phyloP scores from a whole-genome alignment of 2,329 filamentous ascomycete genomes.

The Colletotrichum australisinense region DNA sequence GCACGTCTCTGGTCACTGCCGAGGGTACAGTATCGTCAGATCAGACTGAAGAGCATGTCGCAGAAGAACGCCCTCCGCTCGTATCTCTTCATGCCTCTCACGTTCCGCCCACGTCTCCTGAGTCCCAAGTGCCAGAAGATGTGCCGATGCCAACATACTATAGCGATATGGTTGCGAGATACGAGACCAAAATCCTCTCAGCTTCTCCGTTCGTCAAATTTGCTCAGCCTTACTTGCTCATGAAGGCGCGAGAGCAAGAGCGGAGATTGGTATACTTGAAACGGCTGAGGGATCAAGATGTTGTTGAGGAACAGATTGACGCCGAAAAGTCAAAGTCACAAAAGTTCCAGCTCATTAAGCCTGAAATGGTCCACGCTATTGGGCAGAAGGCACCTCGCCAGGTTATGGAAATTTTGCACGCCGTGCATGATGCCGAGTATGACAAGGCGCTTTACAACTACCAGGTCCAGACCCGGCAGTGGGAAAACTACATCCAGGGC shows the following conservation, averaged over 20 bases:
- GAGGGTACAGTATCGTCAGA: conserved; percentile 44
- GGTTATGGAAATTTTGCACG: conserved; percentile 92
- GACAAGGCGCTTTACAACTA: conserved; percentile 96
- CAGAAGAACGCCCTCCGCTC: conserved; percentile 42
- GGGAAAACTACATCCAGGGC: conserved; percentile 93
- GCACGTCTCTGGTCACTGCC: conserved; percentile 30
- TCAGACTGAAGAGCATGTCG: conserved; percentile 38
- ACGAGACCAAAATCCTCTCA: conserved; percentile 92
- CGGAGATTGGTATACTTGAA: conserved; percentile 84
- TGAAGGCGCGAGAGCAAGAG: conserved; percentile 92
- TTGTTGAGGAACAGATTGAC: conserved; percentile 65
- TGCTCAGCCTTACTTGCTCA: conserved; percentile 90
- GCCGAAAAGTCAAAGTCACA: conserved; percentile 73
- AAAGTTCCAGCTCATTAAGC: conserved; percentile 90
- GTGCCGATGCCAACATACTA: conserved; percentile 92
- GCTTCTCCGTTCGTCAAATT: conserved; percentile 98
- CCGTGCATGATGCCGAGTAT: conserved; percentile 96
- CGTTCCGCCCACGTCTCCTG: conserved; percentile 53
- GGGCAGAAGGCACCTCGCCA: conserved; percentile 84
- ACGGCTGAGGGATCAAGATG: conserved; percentile 81
- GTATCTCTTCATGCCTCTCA: conserved; percentile 57
- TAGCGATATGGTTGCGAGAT: conserved; percentile 93
- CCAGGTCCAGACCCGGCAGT: conserved; percentile 92
- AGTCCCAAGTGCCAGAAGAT: conserved; percentile 77
- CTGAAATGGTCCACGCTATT: conserved; percentile 92